A percentile compares a stretch with the other conserved stretches of the same genome.
Conservation (phyloP, 2,329 filamentous ascomycete species). For the Chaetomium strumarium region DNA sequence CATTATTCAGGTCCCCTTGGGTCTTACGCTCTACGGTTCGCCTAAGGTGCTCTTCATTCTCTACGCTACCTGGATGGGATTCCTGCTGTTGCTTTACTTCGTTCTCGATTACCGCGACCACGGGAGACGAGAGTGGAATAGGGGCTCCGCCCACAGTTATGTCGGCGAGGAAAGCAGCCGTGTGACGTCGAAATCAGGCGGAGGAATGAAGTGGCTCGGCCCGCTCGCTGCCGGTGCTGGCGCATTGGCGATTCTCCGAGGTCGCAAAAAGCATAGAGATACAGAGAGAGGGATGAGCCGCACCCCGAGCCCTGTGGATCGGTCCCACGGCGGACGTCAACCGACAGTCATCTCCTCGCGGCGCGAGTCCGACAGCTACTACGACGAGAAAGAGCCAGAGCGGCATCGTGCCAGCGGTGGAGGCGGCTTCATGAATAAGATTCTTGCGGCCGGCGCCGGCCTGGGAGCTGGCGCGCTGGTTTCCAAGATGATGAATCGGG, state of each 20-base stretch:
- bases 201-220: slow-evolving; percentile 41
- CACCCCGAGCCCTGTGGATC: slow-evolving; percentile 35
- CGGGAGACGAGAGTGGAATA: slow-evolving; percentile 48
- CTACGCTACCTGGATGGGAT: slow-evolving; percentile 70
- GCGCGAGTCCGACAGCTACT: slow-evolving; percentile 51
- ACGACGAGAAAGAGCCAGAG: slow-evolving; percentile 62
- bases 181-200: slow-evolving; percentile 35
- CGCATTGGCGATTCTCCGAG: slow-evolving; percentile 40
- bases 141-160: slow-evolving; percentile 47
- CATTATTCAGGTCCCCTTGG: slow-evolving; percentile 80
- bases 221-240: slow-evolving; percentile 50
- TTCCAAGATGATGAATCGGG: slow-evolving; percentile 52
- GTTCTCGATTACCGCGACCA: slow-evolving; percentile 66
- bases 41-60: slow-evolving; percentile 80
- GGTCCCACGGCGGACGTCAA: slow-evolving; percentile 33
- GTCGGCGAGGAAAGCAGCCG: slow-evolving; percentile 36
- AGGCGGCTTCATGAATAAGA: slow-evolving; percentile 54
- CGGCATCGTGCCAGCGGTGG: slow-evolving; percentile 34
- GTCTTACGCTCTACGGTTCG: slow-evolving; percentile 86
- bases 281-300: slow-evolving; percentile 37
- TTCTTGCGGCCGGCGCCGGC: slow-evolving; percentile 55
- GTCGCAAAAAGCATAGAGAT: slow-evolving; percentile 38
- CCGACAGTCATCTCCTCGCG: slow-evolving; percentile 50
- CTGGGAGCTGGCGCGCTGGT: slow-evolving; percentile 58
- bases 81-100: slow-evolving; percentile 71